These are phyloP conservation scores for Trichaptum fuscoviolaceum DNA, from an alignment of 768 basidiomycete species.

Conservation along the genomic window DNA sequence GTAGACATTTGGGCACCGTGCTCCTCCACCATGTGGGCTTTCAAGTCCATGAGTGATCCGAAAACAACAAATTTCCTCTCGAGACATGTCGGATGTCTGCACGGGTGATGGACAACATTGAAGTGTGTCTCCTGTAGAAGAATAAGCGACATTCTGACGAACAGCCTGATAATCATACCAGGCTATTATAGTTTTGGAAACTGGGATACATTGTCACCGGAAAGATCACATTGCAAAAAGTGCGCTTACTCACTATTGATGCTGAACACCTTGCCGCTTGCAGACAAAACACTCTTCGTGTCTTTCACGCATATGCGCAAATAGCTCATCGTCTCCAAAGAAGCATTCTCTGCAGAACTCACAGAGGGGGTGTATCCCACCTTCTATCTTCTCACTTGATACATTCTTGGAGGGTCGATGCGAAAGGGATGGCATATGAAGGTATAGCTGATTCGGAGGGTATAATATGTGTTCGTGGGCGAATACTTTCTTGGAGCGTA, in stretches of 20 bases:
- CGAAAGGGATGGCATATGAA: constrained; percentile 74
- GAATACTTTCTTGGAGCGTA: constrained; percentile 89
- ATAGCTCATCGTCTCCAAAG: constrained; percentile 92
- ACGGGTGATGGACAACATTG: constrained; percentile 70
- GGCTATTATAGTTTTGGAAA: constrained; percentile 71
- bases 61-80: constrained; percentile 95
- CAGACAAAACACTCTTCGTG: constrained; percentile 98
- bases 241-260: constrained; percentile 71
- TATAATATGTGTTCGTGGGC: constrained; percentile 92
- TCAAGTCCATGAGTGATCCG: constrained; percentile 77
- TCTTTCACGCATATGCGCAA: constrained; percentile 82
- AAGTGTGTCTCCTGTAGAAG: constrained; percentile 65
- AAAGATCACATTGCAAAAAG: constrained; percentile 5
- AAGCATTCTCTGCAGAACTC: constrained; percentile 91
- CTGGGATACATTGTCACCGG: constrained; percentile 31
- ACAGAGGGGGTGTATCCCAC: constrained; percentile 73
- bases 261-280: constrained; percentile 69
- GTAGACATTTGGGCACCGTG: constrained; percentile 73
- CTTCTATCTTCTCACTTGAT: constrained; percentile 55
- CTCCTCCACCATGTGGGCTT: constrained; percentile 85
- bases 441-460: constrained; percentile 50
- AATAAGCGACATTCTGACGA: constrained; percentile 6
- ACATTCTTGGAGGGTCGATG: constrained; percentile 31
- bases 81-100: constrained; percentile 66
- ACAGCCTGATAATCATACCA: constrained; percentile 39